Conservation (phyloP, 1,284 basidiomycete genomes). For the Ceratobasidium sp. region DNA sequence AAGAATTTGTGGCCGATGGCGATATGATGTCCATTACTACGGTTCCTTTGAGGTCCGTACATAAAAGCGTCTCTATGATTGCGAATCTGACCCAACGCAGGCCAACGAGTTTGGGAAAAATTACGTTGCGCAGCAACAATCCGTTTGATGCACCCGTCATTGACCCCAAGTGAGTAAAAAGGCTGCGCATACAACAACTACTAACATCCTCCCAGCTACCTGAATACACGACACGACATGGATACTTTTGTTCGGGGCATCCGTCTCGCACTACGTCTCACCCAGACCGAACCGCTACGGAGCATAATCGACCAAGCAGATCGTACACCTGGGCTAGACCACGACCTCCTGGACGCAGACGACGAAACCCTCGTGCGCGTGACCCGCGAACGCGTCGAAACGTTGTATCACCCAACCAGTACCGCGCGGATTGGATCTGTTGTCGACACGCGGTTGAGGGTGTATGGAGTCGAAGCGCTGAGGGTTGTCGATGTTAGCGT, state of each 20-base stretch:
- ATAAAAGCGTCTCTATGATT: not conserved
- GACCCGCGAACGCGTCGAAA: slow-evolving; percentile 67
- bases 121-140: slow-evolving; percentile 45
- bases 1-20: slow-evolving; percentile 48
- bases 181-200: no score
- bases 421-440: slow-evolving; percentile 74
- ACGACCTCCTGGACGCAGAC: slow-evolving; percentile 51
- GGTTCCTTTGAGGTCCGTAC: slow-evolving; percentile 55
- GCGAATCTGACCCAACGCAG: not conserved
- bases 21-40: slow-evolving; percentile 57
- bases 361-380: slow-evolving; percentile 57
- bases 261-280: slow-evolving; percentile 38
- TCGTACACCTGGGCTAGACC: slow-evolving; percentile 53
- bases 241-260: slow-evolving; percentile 46
- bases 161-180: slow-evolving; percentile 47
- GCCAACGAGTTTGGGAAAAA: slow-evolving; percentile 44
- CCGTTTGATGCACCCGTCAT: slow-evolving; percentile 49
- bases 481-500: slow-evolving; percentile 70
- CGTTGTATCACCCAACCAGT: slow-evolving; percentile 71
- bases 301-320: slow-evolving; percentile 51
- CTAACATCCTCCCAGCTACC: slow-evolving; percentile 15
- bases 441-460: slow-evolving; percentile 62
- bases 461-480: slow-evolving; percentile 61
- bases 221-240: slow-evolving; percentile 47
- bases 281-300: slow-evolving; percentile 47